phyloP scores from a whole-genome alignment of 768 basidiomycete species.

The Tricholoma bakamatsutake region DNA sequence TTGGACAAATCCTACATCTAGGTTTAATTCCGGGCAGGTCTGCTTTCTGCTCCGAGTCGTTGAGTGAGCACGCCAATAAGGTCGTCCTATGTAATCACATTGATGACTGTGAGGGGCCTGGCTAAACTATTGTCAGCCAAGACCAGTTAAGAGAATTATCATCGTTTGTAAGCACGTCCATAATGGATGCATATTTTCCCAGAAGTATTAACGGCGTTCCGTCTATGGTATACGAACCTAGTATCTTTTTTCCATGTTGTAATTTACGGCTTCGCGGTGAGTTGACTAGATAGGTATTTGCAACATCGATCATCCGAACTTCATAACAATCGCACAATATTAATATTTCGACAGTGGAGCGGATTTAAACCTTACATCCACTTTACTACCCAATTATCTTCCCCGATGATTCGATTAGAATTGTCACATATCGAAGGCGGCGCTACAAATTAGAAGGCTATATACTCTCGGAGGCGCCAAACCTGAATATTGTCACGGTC shows the following conservation, averaged over 20 bases:
- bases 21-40: too few relatives aligned
- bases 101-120: too few relatives aligned
- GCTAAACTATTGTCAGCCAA: too few relatives aligned
- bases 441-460: too few relatives aligned
- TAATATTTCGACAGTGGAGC: background rate
- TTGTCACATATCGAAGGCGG: background rate
- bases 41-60: too few relatives aligned
- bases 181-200: background rate
- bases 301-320: background rate
- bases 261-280: background rate
- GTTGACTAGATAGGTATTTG: background rate
- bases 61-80: too few relatives aligned
- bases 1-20: too few relatives aligned
- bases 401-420: background rate
- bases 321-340: background rate
- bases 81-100: too few relatives aligned
- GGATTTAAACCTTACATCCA: background rate
- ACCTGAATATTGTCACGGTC: too few relatives aligned
- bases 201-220: background rate
- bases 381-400: background rate
- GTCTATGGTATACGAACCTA: background rate
- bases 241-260: background rate
- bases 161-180: background rate
- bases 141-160: background rate
- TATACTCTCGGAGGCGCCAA: too few relatives aligned